Evolutionary conservation across 495 filamentous ascomycete genomes (phyloP).

Genomic region (Pyronema omphalodes): DNA sequence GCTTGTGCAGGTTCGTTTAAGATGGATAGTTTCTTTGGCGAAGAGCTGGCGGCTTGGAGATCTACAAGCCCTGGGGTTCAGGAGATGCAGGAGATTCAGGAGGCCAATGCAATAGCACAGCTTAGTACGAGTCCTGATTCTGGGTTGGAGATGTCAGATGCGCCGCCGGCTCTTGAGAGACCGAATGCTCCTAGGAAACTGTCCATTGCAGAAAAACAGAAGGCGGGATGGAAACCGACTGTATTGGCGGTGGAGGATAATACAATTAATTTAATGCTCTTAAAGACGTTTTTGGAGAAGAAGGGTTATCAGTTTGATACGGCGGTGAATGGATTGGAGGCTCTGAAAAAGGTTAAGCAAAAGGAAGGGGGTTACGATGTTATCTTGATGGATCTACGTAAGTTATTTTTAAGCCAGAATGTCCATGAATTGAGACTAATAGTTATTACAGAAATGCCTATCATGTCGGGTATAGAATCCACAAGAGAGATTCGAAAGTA

Average conservation of each 20-base stretch:
- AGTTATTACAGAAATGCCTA: constrained; percentile 41
- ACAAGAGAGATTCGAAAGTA: constrained; percentile 43
- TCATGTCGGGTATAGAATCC: constrained; percentile 48
- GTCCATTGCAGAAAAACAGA: not conserved
- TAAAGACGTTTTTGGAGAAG: constrained; percentile 38
- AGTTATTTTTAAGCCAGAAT: not conserved
- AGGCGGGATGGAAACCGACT: not conserved
- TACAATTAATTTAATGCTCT: constrained; percentile 28
- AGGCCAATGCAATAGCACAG: too few species aligned
- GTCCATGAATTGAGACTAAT: not conserved
- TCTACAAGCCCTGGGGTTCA: not conserved
- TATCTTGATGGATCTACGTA: constrained; percentile 29
- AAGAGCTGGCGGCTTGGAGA: not conserved
- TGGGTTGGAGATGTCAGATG: too few species aligned
- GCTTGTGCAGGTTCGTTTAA: not conserved
- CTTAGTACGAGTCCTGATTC: too few species aligned
- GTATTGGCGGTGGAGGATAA: constrained; percentile 32
- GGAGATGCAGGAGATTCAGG: too few species aligned
- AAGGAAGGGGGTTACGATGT: constrained; percentile 25
- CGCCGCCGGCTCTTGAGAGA: not conserved
- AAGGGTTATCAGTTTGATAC: constrained; percentile 32
- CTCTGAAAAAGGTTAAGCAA: constrained; percentile 33
- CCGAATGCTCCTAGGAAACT: not conserved
- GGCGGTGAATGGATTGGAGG: constrained; percentile 40
- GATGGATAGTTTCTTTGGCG: constrained; percentile 1